Percentiles rank a stretch among this genome's conserved stretches.
phyloP scores from a whole-genome alignment of 768 basidiomycete species.

The Mrakia gelida region DNA sequence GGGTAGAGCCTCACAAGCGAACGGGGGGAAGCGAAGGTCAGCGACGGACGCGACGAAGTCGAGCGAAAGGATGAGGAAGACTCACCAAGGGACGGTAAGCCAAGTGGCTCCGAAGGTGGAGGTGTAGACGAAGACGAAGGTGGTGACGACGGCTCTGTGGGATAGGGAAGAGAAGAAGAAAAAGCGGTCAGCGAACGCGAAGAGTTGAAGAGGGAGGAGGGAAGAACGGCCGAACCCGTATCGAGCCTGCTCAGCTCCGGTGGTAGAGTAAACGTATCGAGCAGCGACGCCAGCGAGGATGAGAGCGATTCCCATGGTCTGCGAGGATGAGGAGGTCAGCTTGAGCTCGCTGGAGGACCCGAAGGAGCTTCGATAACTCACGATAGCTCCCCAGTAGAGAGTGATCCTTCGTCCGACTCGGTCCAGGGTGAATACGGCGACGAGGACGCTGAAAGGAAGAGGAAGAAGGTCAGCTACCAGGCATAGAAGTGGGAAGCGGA shows the following conservation, averaged over 20 bases:
- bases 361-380: no score
- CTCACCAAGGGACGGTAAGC: conserved; percentile 36
- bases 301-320: conserved; percentile 30
- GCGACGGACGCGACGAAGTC: not conserved
- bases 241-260: no score
- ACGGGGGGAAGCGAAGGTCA: not conserved
- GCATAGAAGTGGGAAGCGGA: no score
- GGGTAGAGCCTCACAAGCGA: conserved; percentile 28
- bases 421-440: conserved; percentile 36
- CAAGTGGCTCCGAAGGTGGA: conserved; percentile 36
- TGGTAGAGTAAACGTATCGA: conserved; percentile 14
- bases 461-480: not conserved
- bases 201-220: no score
- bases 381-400: conserved; percentile 28
- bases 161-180: no score
- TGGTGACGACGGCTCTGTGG: conserved; percentile 31
- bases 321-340: no score
- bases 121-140: conserved; percentile 34
- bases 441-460: conserved; percentile 13
- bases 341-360: no score
- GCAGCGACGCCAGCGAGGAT: conserved; percentile 30
- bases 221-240: no score
- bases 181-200: no score
- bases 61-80: not conserved
- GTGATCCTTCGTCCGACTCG: conserved; percentile 35